These are phyloP conservation scores for Trichophyton equinum DNA, from an alignment of 2,329 filamentous ascomycete species.

Conservation along the genomic window DNA sequence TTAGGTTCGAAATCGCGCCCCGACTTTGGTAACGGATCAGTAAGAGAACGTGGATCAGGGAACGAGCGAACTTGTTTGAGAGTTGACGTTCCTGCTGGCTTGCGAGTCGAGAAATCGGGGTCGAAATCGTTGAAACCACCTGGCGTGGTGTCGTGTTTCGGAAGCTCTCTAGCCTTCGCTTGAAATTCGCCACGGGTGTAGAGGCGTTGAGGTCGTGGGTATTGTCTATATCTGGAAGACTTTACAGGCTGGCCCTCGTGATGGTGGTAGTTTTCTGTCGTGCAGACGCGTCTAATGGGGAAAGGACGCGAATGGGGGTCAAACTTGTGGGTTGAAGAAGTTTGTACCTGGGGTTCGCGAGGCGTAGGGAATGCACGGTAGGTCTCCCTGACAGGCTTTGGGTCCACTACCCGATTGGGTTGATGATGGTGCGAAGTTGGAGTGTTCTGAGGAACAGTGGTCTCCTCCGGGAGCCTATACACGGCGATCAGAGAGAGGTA, in stretches of 20 bases:
- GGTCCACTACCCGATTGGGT: not conserved
- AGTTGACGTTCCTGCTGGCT: not conserved
- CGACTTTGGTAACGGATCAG: not conserved
- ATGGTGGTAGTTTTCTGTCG: not conserved
- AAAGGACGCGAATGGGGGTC: not conserved
- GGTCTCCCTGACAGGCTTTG: not conserved
- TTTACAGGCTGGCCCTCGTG: not conserved
- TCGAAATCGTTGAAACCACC: conserved; percentile 1
- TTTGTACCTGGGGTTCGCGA: not conserved
- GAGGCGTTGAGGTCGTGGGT: not conserved
- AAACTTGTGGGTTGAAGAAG: not conserved
- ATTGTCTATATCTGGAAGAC: not conserved
- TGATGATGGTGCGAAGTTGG: not conserved
- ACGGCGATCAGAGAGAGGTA: not conserved
- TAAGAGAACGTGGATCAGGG: not conserved
- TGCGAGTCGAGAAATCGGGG: not conserved
- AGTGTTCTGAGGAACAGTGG: not conserved
- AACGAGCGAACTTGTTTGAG: conserved; percentile 1
- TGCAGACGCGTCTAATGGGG: not conserved
- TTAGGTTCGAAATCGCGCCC: not conserved
- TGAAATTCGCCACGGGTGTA: not conserved
- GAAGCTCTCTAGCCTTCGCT: not conserved
- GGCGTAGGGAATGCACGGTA: not conserved
- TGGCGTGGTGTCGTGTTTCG: not conserved
- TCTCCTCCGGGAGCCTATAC: not conserved